Evolutionary conservation across 2,329 filamentous ascomycete genomes (phyloP).

Genomic region (Chaetomium sp.): DNA sequence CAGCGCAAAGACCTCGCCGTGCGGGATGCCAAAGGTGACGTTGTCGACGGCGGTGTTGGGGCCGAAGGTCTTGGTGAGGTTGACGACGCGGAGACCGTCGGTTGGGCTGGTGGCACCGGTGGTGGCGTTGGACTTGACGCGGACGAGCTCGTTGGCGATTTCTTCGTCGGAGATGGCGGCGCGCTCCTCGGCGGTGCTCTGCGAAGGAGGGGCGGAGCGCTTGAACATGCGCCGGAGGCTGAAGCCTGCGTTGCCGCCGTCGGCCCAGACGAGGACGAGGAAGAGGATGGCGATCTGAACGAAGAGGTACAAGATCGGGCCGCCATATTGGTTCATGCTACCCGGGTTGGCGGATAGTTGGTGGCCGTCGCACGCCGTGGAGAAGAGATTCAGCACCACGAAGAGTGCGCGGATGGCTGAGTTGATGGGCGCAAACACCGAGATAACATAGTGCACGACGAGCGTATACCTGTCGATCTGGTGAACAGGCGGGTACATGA

Average conservation of each 20-base stretch:
- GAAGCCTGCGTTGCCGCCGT: constrained; percentile 69
- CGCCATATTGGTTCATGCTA: constrained; percentile 74
- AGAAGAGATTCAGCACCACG: constrained; percentile 80
- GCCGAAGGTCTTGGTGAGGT: constrained; percentile 79
- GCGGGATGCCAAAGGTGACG: constrained; percentile 77
- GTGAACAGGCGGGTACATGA: constrained; percentile 73
- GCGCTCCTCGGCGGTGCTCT: constrained; percentile 39
- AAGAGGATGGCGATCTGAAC: constrained; percentile 74
- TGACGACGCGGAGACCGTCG: constrained; percentile 75
- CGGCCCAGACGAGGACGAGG: constrained; percentile 73
- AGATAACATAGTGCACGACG: constrained; percentile 74
- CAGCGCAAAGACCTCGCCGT: constrained; percentile 83
- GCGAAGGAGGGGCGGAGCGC: constrained; percentile 14
- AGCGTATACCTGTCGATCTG: constrained; percentile 68
- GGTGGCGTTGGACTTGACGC: constrained; percentile 57
- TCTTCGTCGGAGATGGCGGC: constrained; percentile 54
- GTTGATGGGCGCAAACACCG: constrained; percentile 73
- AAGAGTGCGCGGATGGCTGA: constrained; percentile 76
- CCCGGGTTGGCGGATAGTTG: constrained; percentile 68
- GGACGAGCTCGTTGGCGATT: constrained; percentile 63
- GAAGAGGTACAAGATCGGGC: constrained; percentile 80
- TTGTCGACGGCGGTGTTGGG: constrained; percentile 82
- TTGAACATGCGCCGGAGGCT: constrained; percentile 51
- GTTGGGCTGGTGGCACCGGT: constrained; percentile 37
- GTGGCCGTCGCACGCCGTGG: constrained; percentile 69